phyloP scores from a whole-genome alignment of 352 stramenopile species.

The Phytophthora fragariaefolia region DNA sequence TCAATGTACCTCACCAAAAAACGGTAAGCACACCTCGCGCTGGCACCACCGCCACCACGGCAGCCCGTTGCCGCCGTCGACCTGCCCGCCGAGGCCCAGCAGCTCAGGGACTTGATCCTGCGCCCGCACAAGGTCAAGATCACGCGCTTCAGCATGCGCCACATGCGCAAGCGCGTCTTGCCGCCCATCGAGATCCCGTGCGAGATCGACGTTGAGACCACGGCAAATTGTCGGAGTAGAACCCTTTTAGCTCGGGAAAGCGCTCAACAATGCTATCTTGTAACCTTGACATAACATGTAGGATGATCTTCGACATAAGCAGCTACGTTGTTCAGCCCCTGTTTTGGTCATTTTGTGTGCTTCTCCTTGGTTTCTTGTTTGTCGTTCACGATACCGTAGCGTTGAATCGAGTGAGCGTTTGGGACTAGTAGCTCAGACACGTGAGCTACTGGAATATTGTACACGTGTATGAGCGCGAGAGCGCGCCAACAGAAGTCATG shows the following conservation, averaged over 20 bases:
- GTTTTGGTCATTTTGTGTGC: neutral
- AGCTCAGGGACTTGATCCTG: slow-evolving; percentile 64
- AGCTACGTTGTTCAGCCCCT: neutral
- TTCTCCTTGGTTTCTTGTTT: neutral
- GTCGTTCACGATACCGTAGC: neutral
- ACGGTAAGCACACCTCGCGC: slow-evolving; percentile 38
- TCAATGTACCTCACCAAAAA: too few species aligned
- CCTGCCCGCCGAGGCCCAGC: slow-evolving; percentile 48
- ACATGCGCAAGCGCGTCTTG: slow-evolving; percentile 62
- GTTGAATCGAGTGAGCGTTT: neutral
- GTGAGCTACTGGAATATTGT: neutral
- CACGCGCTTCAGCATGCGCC: slow-evolving; percentile 63
- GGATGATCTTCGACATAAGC: neutral
- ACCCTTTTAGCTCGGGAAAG: too few species aligned
- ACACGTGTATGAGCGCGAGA: neutral
- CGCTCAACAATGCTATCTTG: too few species aligned
- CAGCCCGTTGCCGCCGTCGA: slow-evolving; percentile 29
- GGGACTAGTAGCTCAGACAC: neutral
- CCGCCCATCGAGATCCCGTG: slow-evolving; percentile 55
- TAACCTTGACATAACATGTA: neutral
- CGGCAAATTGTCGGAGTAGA: too few species aligned
- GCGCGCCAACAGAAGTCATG: neutral
- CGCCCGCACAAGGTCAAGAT: slow-evolving; percentile 47
- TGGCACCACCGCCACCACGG: slow-evolving; percentile 47
- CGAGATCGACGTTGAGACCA: too few species aligned